phyloP scores from a whole-genome alignment of 305 asterid species.

The Fraxinus nigra region DNA sequence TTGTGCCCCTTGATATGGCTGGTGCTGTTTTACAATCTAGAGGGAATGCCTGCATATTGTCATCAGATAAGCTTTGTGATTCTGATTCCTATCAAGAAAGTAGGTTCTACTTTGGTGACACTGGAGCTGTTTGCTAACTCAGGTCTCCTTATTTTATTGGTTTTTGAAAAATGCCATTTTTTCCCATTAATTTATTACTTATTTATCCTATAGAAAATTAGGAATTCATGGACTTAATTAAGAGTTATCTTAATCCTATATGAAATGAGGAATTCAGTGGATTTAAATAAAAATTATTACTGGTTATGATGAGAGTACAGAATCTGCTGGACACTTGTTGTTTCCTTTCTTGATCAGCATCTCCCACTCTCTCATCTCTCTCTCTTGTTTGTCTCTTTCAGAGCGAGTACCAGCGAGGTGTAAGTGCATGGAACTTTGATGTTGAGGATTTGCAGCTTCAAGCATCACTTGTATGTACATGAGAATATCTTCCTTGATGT shows the following conservation, averaged over 20 bases:
- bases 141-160: background rate
- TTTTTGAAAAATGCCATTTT: background rate
- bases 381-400: slow-evolving; percentile 34
- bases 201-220: background rate
- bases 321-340: background rate
- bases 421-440: slow-evolving; percentile 99
- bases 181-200: background rate
- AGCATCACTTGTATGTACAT: slow-evolving; percentile 78
- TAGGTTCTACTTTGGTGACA: background rate
- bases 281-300: background rate
- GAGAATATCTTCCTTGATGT: background rate
- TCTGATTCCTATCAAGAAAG: background rate
- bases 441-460: slow-evolving; percentile 87
- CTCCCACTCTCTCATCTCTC: background rate
- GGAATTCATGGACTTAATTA: background rate
- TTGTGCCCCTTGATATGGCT: background rate
- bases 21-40: background rate
- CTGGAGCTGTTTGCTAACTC: background rate
- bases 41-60: background rate
- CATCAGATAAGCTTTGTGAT: background rate
- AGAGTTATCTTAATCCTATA: background rate
- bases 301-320: background rate
- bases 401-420: slow-evolving; percentile 99
- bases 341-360: background rate
- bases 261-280: background rate